Evolutionary conservation across 2,329 filamentous ascomycete species (phyloP).

Genomic region (Fusarium sororula): DNA sequence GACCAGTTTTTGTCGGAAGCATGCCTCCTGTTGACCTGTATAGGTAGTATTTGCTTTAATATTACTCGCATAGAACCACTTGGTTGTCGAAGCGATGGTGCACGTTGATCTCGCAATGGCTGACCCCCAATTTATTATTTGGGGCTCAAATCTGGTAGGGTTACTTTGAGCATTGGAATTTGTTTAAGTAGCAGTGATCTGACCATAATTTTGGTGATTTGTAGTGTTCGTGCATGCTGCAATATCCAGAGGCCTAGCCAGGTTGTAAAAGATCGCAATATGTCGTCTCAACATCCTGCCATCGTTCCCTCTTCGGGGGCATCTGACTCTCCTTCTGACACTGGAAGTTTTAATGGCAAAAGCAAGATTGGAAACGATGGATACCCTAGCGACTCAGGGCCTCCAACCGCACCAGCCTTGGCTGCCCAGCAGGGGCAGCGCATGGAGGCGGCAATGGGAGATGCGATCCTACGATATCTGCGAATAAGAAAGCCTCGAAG

Average conservation of each 20-base stretch:
- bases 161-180: fast-evolving
- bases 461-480: slow-evolving; percentile 46
- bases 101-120: background rate
- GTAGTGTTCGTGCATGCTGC: background rate
- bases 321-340: background rate
- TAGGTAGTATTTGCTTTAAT: background rate
- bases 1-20: background rate
- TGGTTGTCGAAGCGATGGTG: background rate
- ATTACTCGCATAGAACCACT: background rate
- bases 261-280: background rate
- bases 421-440: slow-evolving; percentile 40
- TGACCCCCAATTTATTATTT: background rate
- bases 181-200: background rate
- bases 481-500: slow-evolving; percentile 47
- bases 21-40: background rate
- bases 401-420: slow-evolving; percentile 28
- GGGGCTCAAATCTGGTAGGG: background rate
- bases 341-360: background rate
- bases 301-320: background rate
- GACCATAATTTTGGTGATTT: background rate
- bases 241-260: too few relatives aligned
- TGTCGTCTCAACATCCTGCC: background rate
- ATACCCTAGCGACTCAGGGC: background rate
- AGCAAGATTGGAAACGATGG: background rate
- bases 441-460: slow-evolving; percentile 46